Percentiles rank a stretch among this genome's conserved stretches.
Evolutionary conservation across 164 flowering plant species (phyloP).

Genomic region (Nymphaea thermarum): DNA sequence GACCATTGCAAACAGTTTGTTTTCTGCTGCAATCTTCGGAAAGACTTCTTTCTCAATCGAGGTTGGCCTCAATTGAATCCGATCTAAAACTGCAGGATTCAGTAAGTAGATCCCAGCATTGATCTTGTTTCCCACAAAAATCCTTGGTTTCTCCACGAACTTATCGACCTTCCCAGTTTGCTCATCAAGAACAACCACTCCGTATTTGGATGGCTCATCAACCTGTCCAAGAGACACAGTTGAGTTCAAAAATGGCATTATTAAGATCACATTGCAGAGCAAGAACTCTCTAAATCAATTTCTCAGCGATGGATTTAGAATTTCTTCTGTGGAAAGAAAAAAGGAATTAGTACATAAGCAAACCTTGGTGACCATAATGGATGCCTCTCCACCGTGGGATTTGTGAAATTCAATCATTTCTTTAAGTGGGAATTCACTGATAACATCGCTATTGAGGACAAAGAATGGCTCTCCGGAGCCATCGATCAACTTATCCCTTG

Average conservation of each 20-base stretch:
- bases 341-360: neutral
- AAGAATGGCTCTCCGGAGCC: slow-evolving; percentile 13
- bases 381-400: slow-evolving; percentile 17
- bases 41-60: slow-evolving; percentile 15
- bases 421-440: slow-evolving; percentile 11
- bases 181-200: slow-evolving; percentile 17
- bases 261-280: neutral
- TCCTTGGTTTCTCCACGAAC: slow-evolving; percentile 14
- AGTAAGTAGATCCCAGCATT: slow-evolving; percentile 18
- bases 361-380: slow-evolving; percentile 20
- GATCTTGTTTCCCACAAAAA: slow-evolving; percentile 19
- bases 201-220: slow-evolving; percentile 19
- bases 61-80: slow-evolving; percentile 11
- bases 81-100: slow-evolving; percentile 12
- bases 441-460: slow-evolving; percentile 19
- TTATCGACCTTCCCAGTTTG: slow-evolving; percentile 10
- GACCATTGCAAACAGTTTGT: slow-evolving; percentile 14
- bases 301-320: neutral
- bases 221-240: slow-evolving; percentile 5
- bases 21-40: slow-evolving; percentile 12
- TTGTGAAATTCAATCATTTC: slow-evolving; percentile 18
- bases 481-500: slow-evolving; percentile 11
- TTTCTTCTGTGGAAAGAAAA: neutral
- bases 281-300: neutral
- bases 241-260: too few relatives aligned